Evolutionary conservation across 2,329 filamentous ascomycete species (phyloP), one percentile per base, ranked within the genome.

Genomic region (Nakataea oryzae): DNA sequence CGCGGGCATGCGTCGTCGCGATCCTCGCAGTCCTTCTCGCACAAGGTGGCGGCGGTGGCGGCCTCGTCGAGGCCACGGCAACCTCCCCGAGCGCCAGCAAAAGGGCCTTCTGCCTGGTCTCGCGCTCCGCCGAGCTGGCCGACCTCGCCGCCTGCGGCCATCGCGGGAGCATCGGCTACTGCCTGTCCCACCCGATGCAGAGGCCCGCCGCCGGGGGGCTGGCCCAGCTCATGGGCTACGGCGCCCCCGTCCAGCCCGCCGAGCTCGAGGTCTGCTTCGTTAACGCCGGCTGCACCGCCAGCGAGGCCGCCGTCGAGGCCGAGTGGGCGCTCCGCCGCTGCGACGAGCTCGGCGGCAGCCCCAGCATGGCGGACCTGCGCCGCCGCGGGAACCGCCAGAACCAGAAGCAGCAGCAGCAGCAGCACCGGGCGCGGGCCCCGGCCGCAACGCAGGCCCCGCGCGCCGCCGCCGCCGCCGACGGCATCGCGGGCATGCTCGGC

Each of bases 101-200:
- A 27, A 57, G 54, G 24, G 34, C 59, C 8, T 24, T 75, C 67
- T 81, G 80, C 67, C 68, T 83, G 61, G 69, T 70, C 59, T 64
- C 69, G 61, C 70, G 75, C 65, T 72, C 74, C 64, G 62, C 65
- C 28, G 71, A 75, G 59, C 72, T 83, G 59, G 75, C 78, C 58
- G 65, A 63, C 21, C 69, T 71, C 54, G 72, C 79, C 17, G 72
- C 72, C 61, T 83, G 81, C 69, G 79, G 78, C 58, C 69, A 79
- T 67, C 68, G 69, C 62, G 71, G 70, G 62, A 72, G 74, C 54
- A 72, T 83, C 65, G 69, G 71, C 60, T 63, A 72, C 67, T 84
- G 81, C 70, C 72, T 84, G 59, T 65, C 67, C n/a, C 60, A 68
- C 32, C 64, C 65, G 8, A 11, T 26, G 9, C 28, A 61, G 26